Percentiles rank a stretch among this genome's conserved stretches.
phyloP scores from a whole-genome alignment of 805 yeast species.

The Candida sphagnicola region DNA sequence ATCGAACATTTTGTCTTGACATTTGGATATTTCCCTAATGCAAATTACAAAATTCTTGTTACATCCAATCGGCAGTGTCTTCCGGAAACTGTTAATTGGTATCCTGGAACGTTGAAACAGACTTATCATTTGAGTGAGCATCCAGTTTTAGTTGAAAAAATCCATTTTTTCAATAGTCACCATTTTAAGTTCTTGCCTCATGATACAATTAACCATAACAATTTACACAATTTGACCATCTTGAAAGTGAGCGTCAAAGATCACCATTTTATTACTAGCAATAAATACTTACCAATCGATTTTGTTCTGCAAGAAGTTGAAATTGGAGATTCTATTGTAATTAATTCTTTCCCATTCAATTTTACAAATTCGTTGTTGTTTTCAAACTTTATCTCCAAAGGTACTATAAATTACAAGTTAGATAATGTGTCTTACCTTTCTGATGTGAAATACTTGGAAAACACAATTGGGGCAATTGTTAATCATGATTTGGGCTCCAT shows the following conservation, averaged over 20 bases:
- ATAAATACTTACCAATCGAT: background rate
- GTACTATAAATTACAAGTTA: conserved; percentile 21
- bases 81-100: conserved; percentile 9
- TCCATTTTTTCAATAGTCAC: conserved; percentile 11
- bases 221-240: conserved; percentile 3
- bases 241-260: conserved; percentile 3
- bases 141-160: background rate
- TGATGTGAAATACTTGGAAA: conserved; percentile 42
- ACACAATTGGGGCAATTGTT: conserved; percentile 41
- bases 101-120: conserved; percentile 2
- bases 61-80: conserved; percentile 1
- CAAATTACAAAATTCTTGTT: background rate
- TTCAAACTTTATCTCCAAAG: conserved; percentile 18
- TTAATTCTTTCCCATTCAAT: conserved; percentile 24
- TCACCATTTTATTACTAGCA: background rate
- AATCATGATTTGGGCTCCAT: conserved; percentile 11
- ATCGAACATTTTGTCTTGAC: conserved; percentile 1
- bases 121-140: background rate
- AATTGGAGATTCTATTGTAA: conserved; percentile 12
- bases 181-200: conserved; percentile 17
- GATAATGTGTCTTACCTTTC: conserved; percentile 23
- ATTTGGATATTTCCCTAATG: conserved; percentile 1
- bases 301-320: conserved; percentile 1
- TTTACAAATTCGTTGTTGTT: conserved; percentile 29
- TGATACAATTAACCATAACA: conserved; percentile 7